Percentiles rank a stretch among this genome's conserved stretches.
These are phyloP conservation scores for Drechslerella stenobrocha DNA, from an alignment of 2,329 filamentous ascomycete genomes.

Conservation along the genomic window DNA sequence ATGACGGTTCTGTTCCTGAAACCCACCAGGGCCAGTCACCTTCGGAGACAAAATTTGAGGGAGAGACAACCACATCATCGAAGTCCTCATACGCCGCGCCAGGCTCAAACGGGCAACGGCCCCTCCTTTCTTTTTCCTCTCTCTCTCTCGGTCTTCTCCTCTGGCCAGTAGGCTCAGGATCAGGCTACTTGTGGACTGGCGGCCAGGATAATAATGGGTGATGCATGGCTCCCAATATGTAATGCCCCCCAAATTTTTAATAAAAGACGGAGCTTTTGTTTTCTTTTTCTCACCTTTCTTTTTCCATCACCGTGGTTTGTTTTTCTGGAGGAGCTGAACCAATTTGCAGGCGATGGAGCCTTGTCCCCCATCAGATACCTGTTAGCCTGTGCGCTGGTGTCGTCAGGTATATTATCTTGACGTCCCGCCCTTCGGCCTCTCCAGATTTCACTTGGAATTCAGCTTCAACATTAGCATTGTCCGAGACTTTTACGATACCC, in stretches of 20 bases:
- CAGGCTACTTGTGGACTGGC: conserved; percentile 29
- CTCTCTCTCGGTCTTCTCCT: conserved; percentile 28
- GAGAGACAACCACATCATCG: conserved; percentile 47
- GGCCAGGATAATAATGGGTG: conserved; percentile 44
- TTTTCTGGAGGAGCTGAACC: conserved; percentile 49
- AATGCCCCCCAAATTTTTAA: conserved; percentile 45
- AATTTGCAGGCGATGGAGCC: conserved; percentile 43
- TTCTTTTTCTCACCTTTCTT: conserved; percentile 33
- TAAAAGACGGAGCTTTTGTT: conserved; percentile 10
- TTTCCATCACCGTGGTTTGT: conserved; percentile 17
- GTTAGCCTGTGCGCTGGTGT: conserved; percentile 14
- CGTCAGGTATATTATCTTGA: conserved; percentile 34
- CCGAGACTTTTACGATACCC: conserved; percentile 41
- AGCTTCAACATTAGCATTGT: conserved; percentile 26
- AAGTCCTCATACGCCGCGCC: neutral
- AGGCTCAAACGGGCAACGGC: conserved; percentile 19
- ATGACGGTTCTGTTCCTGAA: conserved; percentile 30
- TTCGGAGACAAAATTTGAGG: conserved; percentile 42
- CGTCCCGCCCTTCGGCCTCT: conserved; percentile 42
- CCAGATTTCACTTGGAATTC: conserved; percentile 37
- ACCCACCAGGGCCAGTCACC: conserved; percentile 33
- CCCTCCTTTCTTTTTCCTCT: conserved; percentile 37
- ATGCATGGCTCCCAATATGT: conserved; percentile 33
- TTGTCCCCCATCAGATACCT: conserved; percentile 43
- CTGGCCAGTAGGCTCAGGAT: conserved; percentile 35